A percentile compares a stretch with the other conserved stretches of the same genome.
These are phyloP conservation scores for Raphanus raphanistrum DNA, from an alignment of 345 rosid species.

Conservation along the genomic window DNA sequence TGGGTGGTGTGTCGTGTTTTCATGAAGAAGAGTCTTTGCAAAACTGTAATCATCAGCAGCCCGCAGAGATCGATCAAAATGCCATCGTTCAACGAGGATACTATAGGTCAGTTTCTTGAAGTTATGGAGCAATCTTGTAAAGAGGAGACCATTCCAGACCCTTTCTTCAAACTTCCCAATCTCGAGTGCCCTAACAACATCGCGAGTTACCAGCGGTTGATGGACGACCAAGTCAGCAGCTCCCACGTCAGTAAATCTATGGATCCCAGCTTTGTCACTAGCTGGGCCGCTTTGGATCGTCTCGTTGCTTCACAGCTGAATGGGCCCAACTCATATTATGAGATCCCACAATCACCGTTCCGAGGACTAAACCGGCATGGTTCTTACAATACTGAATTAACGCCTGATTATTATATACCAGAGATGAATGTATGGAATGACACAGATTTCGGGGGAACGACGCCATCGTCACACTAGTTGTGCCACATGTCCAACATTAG, in stretches of 20 bases:
- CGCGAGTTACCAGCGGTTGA: slow-evolving; percentile 42
- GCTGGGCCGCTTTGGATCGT: slow-evolving; percentile 68
- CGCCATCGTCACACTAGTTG: slow-evolving; percentile 41
- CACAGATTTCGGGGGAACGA: neutral
- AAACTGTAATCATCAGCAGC: slow-evolving; percentile 44
- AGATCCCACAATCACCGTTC: slow-evolving; percentile 34
- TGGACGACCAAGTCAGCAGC: slow-evolving; percentile 34
- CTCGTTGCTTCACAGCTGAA: slow-evolving; percentile 73
- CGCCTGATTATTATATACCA: slow-evolving; percentile 38
- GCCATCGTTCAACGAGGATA: slow-evolving; percentile 42
- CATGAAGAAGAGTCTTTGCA: slow-evolving; percentile 67
- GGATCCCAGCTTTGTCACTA: slow-evolving; percentile 45
- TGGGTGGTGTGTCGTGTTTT: slow-evolving; percentile 82
- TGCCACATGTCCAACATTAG: slow-evolving; percentile 43
- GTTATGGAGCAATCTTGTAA: slow-evolving; percentile 53
- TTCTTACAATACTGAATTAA: slow-evolving; percentile 16
- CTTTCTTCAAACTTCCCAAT: slow-evolving; percentile 56
- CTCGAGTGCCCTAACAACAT: slow-evolving; percentile 50
- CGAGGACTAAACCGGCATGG: slow-evolving; percentile 36
- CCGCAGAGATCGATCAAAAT: slow-evolving; percentile 30
- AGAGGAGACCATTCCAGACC: slow-evolving; percentile 41
- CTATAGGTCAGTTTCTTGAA: slow-evolving; percentile 48
- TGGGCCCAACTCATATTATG: slow-evolving; percentile 47
- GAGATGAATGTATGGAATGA: slow-evolving; percentile 38
- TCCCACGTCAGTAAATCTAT: slow-evolving; percentile 37